A percentile compares a stretch with the other conserved stretches of the same genome.
These are phyloP conservation scores for Neurospora sp. DNA, from an alignment of 495 filamentous ascomycete species.

Conservation along the genomic window DNA sequence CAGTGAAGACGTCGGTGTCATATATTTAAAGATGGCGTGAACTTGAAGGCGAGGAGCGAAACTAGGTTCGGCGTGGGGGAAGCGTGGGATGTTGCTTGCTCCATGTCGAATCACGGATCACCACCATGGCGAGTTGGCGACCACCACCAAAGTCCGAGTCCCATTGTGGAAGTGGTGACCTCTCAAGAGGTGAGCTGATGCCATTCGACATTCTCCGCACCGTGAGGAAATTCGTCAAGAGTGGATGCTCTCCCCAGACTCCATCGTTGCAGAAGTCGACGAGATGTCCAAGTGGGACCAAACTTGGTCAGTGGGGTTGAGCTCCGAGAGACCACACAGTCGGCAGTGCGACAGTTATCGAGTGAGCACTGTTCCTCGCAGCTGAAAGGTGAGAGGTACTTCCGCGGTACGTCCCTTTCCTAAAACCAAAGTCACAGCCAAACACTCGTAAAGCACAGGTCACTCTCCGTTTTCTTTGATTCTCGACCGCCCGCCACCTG, in stretches of 20 bases:
- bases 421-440: not conserved
- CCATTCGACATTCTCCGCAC: not conserved
- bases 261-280: not conserved
- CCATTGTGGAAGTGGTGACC: not conserved
- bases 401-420: not conserved
- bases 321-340: not conserved
- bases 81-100: constrained; percentile 23
- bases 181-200: not conserved
- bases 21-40: constrained; percentile 19
- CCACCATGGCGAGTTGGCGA: not conserved
- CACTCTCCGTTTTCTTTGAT: not conserved
- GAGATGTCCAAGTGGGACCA: not conserved
- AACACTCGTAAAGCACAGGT: not conserved
- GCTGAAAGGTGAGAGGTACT: not conserved
- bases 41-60: constrained; percentile 3
- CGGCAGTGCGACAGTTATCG: not conserved
- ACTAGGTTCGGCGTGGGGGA: constrained; percentile 23
- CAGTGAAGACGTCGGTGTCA: constrained; percentile 6
- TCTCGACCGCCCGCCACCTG: not conserved
- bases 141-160: not conserved
- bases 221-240: not conserved
- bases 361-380: not conserved
- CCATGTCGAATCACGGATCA: constrained; percentile 12
- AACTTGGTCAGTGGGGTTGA: not conserved
- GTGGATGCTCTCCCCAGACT: not conserved